Percentiles rank a stretch among this genome's conserved stretches.
Evolutionary conservation across 75 land plant genomes (phyloP).

Genomic region (Picea sitchensis): DNA sequence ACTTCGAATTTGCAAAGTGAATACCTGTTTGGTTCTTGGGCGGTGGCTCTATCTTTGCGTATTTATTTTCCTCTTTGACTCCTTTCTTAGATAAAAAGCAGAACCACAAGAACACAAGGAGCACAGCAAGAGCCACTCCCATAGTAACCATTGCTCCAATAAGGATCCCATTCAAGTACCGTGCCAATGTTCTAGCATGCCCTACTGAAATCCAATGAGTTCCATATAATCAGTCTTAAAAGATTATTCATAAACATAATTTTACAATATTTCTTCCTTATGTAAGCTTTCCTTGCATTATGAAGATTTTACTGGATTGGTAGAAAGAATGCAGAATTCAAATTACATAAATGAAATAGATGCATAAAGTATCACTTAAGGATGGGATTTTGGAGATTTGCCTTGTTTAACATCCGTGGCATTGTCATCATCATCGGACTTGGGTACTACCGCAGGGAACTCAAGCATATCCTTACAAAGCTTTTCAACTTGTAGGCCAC

Average conservation of each 20-base stretch:
- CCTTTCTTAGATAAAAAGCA: constrained; percentile 57
- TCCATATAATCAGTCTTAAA: not conserved
- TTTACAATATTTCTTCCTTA: not conserved
- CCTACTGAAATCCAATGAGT: constrained; percentile 10
- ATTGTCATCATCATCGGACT: constrained; percentile 9
- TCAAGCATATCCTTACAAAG: constrained; percentile 57
- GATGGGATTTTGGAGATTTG: constrained; percentile 7
- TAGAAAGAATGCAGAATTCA: not conserved
- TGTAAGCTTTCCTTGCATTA: not conserved
- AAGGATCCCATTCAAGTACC: constrained; percentile 51
- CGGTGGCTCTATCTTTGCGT: constrained; percentile 50
- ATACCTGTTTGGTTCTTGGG: constrained; percentile 38
- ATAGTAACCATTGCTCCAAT: constrained; percentile 65
- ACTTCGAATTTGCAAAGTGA: not conserved
- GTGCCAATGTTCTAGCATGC: constrained; percentile 30
- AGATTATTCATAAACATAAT: not conserved
- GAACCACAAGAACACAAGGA: constrained; percentile 60
- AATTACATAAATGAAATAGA: not conserved
- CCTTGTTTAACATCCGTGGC: constrained; percentile 32
- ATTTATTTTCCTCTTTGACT: constrained; percentile 38
- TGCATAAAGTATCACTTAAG: not conserved
- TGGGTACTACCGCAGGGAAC: constrained; percentile 57
- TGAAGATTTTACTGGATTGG: not conserved
- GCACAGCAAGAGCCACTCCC: constrained; percentile 39
- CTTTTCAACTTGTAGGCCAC: constrained; percentile 74